These are phyloP conservation scores for Trichoderma arundinaceum DNA, from an alignment of 2,329 filamentous ascomycete species.

Conservation along the genomic window DNA sequence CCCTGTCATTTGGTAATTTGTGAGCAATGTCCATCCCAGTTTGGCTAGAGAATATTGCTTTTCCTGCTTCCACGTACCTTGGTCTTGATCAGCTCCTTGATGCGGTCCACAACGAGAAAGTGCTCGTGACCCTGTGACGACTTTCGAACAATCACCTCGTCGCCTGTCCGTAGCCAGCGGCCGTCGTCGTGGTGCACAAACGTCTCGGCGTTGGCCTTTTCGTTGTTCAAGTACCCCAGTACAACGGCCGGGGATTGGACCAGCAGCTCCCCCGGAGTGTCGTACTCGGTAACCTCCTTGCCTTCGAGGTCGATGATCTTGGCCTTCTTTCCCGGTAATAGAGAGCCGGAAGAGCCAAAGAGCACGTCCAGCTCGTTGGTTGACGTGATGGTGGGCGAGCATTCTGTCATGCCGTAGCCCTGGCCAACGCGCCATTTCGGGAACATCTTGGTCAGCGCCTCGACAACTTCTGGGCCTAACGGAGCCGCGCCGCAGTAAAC, in stretches of 20 bases:
- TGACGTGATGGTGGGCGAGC: slow-evolving; percentile 68
- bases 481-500: slow-evolving; percentile 79
- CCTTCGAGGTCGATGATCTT: slow-evolving; percentile 71
- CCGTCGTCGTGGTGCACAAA: slow-evolving; percentile 71
- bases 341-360: slow-evolving; percentile 70
- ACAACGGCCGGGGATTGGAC: slow-evolving; percentile 78
- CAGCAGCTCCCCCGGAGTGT: slow-evolving; percentile 80
- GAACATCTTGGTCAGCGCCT: slow-evolving; percentile 64
- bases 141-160: slow-evolving; percentile 75
- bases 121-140: slow-evolving; percentile 75
- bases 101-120: slow-evolving; percentile 80
- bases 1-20: slow-evolving; percentile 54
- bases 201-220: slow-evolving; percentile 80
- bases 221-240: slow-evolving; percentile 86
- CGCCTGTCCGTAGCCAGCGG: slow-evolving; percentile 82
- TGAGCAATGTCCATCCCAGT: not conserved
- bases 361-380: slow-evolving; percentile 65
- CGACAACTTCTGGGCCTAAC: slow-evolving; percentile 70
- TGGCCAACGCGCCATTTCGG: slow-evolving; percentile 71
- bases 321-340: slow-evolving; percentile 67
- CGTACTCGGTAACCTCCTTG: slow-evolving; percentile 68
- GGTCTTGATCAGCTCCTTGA: slow-evolving; percentile 75
- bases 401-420: slow-evolving; percentile 80
- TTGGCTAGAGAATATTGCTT: not conserved
- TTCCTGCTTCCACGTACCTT: slow-evolving; percentile 56